phyloP scores from a whole-genome alignment of 208 protist species.

The Trichomonas gallinae region DNA sequence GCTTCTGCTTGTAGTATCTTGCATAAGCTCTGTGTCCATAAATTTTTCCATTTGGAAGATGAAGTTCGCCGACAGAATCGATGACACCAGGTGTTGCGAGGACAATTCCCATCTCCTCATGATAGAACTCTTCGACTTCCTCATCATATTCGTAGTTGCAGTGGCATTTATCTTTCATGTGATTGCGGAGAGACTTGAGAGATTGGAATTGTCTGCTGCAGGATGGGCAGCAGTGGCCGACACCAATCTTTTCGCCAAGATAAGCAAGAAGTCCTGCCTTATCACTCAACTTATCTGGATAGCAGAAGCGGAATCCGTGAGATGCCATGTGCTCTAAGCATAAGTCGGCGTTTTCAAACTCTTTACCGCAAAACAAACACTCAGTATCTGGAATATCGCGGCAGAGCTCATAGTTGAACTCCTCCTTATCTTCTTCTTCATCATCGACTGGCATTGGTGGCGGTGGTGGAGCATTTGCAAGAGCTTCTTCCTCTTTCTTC shows the following conservation, averaged over 20 bases:
- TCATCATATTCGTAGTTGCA: neutral
- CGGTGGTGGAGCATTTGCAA: neutral
- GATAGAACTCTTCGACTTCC: neutral
- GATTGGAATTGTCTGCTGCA: neutral
- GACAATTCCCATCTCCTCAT: neutral
- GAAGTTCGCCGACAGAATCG: neutral
- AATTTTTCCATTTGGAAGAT: neutral
- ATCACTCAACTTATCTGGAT: neutral
- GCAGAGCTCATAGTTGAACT: neutral
- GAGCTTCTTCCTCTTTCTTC: neutral
- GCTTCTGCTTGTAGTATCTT: slow-evolving; percentile 12
- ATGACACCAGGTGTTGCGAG: neutral
- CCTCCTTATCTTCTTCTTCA: slow-evolving; percentile 7
- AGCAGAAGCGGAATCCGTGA: neutral
- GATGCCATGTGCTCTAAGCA: neutral
- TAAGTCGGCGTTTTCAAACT: neutral
- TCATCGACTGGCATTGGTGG: neutral
- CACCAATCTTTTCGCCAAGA: slow-evolving; percentile 7
- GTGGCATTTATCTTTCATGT: neutral
- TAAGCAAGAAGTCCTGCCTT: neutral
- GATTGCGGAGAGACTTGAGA: neutral
- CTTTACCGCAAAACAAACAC: neutral
- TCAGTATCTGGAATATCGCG: slow-evolving; percentile 15
- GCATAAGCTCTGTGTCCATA: neutral
- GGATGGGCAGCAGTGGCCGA: neutral